These are phyloP conservation scores for Herpetomonas tarakana DNA, from an alignment of 208 protist genomes.

Conservation along the genomic window DNA sequence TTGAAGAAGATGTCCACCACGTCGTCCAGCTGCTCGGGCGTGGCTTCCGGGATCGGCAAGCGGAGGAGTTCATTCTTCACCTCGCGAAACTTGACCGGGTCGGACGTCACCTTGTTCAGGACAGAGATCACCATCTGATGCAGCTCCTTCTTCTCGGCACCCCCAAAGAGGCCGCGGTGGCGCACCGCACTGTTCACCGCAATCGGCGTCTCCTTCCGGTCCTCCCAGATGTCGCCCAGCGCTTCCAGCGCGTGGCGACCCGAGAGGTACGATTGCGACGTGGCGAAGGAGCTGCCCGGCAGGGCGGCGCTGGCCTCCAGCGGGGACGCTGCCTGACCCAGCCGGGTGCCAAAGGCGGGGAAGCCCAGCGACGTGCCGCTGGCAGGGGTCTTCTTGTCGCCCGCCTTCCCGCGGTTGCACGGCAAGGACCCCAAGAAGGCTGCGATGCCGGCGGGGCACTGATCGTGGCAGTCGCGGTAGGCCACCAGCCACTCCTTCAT, in stretches of 20 bases:
- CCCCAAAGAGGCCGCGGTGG: slow-evolving; percentile 70
- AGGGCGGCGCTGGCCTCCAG: neutral
- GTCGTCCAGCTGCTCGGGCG: slow-evolving; percentile 54
- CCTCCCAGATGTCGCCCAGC: slow-evolving; percentile 60
- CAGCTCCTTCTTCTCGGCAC: slow-evolving; percentile 61
- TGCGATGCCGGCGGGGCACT: slow-evolving; percentile 39
- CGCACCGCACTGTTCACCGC: slow-evolving; percentile 37
- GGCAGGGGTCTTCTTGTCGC: neutral
- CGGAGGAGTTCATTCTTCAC: slow-evolving; percentile 83
- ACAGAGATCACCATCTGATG: slow-evolving; percentile 76
- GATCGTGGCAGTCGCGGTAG: slow-evolving; percentile 23
- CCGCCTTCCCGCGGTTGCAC: neutral
- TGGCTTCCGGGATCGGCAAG: slow-evolving; percentile 79
- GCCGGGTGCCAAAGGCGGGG: neutral
- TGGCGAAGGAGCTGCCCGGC: slow-evolving; percentile 4
- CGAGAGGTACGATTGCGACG: neutral
- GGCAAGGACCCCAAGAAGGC: slow-evolving; percentile 21
- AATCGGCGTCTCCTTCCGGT: slow-evolving; percentile 70
- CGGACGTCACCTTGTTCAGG: slow-evolving; percentile 83
- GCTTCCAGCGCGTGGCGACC: slow-evolving; percentile 32
- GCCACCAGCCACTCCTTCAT: slow-evolving; percentile 34
- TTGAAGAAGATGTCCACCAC: slow-evolving; percentile 79
- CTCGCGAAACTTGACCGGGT: slow-evolving; percentile 73
- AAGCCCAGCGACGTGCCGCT: neutral
- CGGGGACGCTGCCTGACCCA: neutral